Evolutionary conservation across 2,329 filamentous ascomycete species (phyloP).

Genomic region (Fusarium sp.): DNA sequence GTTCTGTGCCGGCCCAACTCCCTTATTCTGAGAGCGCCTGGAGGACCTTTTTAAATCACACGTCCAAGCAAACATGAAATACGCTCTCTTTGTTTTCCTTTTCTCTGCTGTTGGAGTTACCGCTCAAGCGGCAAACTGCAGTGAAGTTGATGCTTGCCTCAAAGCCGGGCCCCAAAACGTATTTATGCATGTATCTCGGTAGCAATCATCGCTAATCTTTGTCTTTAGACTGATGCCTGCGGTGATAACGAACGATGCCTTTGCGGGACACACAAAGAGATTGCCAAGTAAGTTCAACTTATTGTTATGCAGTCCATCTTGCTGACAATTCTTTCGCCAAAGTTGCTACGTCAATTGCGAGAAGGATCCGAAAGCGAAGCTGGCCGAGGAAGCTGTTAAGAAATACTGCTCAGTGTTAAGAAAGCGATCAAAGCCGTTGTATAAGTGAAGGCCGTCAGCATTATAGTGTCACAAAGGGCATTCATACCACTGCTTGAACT

Average conservation of each 20-base stretch:
- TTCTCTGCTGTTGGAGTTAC: neutral
- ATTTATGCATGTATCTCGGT: rapidly evolving
- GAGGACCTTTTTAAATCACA: neutral
- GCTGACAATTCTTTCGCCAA: neutral
- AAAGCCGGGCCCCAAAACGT: conserved; percentile 17
- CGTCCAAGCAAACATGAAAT: conserved; percentile 3
- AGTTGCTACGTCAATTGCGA: conserved; percentile 23
- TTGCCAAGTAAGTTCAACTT: neutral
- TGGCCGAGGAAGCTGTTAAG: conserved; percentile 2
- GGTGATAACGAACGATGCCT: conserved; percentile 9
- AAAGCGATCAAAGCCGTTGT: neutral
- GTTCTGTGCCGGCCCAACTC: neutral
- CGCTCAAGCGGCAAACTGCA: conserved; percentile 16
- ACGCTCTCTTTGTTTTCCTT: neutral
- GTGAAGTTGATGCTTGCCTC: conserved; percentile 11
- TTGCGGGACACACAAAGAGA: conserved; percentile 30
- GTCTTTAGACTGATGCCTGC: conserved; percentile 3
- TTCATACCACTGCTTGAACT: too few species aligned
- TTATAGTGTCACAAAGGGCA: too few species aligned
- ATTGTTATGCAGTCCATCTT: too few species aligned
- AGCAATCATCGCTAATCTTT: neutral
- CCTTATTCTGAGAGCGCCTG: rapidly evolving
- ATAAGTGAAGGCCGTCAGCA: neutral
- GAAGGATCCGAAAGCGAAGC: neutral
- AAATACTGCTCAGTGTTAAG: conserved; percentile 12